Evolutionary conservation across 176 grass and related monocot genomes (phyloP), one percentile per base, ranked within the genome.

Genomic region (Musa acuminata): DNA sequence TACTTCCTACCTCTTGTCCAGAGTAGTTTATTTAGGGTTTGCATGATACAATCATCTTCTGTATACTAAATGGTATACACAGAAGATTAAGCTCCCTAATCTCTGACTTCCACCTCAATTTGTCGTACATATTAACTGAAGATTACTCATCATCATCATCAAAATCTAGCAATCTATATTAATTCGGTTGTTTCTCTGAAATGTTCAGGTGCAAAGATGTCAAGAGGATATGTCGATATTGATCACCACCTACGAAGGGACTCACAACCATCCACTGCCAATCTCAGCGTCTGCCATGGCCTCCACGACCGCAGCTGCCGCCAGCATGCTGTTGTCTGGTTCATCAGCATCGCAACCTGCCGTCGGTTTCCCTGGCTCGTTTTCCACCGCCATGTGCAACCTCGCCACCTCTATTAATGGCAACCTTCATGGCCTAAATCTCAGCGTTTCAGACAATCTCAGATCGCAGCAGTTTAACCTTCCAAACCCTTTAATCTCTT

Each of bases 161-260:
- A 43, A 43, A 43, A 43, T 43, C 35, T 43, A 43, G 35, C 35
- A 43, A 43, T 43, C 35, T 43, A 6, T 43, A 43, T 43, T 43
- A 43, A 43, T 43, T 43, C 35, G 35, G 35, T 43, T 0, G 35
- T 3, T 43, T 17, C 19, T 10, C 49, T 49, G 26, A 8, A 72
- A 73, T 82, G 35, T 66, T 51, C 84, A 96, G 92, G 93, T 92
- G 77, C 93, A 96, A 64, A 78, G 93, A 73, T 92, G 93, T 57
- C 83, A 76, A 2, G 89, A 88, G 0, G 89, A 96, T 83, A 85
- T 79, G 88, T 96, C 93, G 22, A 96, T 96, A 80, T 79, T 96
- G 49, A 92, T 92, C 87, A 92, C 93, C 43, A 96, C 89, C 16
- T 96, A 96, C 67, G 93, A 96, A 80, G 93, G 93, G 59, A 86